phyloP scores from a whole-genome alignment of 1,284 basidiomycete species.

The Cystobasidium pallidum region DNA sequence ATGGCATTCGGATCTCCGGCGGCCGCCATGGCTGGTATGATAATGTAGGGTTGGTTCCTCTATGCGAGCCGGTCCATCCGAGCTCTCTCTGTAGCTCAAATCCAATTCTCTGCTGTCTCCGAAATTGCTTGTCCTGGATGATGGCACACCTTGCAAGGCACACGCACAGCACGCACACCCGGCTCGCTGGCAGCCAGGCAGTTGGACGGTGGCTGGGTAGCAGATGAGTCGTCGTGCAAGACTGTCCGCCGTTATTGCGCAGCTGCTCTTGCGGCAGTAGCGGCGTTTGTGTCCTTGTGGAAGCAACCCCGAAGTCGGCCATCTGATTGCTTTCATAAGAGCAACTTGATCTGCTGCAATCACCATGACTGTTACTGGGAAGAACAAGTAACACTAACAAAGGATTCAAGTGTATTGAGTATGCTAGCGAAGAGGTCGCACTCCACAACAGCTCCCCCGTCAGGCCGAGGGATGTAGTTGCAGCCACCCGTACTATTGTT shows the following conservation, averaged over 20 bases:
- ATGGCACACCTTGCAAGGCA: background rate
- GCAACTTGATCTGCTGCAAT: too few relatives aligned
- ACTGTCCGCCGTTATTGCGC: background rate
- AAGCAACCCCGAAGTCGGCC: background rate
- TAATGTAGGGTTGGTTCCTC: background rate
- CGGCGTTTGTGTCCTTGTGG: background rate
- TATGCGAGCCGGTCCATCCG: background rate
- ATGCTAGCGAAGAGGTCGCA: too few relatives aligned
- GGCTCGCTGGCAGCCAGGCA: background rate
- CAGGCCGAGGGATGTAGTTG: too few relatives aligned
- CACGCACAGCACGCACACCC: background rate
- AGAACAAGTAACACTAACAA: too few relatives aligned
- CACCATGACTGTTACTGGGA: too few relatives aligned
- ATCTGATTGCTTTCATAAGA: background rate
- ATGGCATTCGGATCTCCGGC: conserved; percentile 14
- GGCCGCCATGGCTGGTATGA: background rate
- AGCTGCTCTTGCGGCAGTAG: background rate
- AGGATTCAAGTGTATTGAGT: too few relatives aligned
- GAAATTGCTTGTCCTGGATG: conserved; percentile 11
- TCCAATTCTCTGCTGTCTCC: background rate
- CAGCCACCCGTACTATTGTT: too few relatives aligned
- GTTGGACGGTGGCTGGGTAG: background rate
- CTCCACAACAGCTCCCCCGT: too few relatives aligned
- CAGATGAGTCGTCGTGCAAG: background rate
- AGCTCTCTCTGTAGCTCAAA: background rate